These are phyloP conservation scores for Lepraria neglecta DNA, from an alignment of 495 filamentous ascomycete genomes.

Conservation along the genomic window DNA sequence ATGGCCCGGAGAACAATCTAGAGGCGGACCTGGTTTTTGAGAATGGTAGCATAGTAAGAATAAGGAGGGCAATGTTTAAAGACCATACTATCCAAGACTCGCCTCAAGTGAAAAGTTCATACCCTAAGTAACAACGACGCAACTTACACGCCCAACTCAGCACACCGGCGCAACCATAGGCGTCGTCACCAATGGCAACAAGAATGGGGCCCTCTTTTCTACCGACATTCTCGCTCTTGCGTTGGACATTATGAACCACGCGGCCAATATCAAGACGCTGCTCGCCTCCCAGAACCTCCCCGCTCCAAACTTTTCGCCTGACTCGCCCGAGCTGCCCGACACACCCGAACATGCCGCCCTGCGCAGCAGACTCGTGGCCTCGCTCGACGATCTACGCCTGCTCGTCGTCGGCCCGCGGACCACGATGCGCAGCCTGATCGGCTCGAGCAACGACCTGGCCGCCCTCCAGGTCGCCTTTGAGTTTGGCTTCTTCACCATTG, in stretches of 20 bases:
- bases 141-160: too few relatives aligned
- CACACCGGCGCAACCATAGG: neutral
- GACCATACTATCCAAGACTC: too few relatives aligned
- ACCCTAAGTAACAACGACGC: too few relatives aligned
- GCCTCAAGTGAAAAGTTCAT: too few relatives aligned
- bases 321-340: conserved; percentile 7
- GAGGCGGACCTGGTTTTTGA: too few relatives aligned
- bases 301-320: conserved; percentile 1
- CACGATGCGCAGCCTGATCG: conserved; percentile 16
- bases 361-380: conserved; percentile 8
- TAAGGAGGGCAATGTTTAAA: too few relatives aligned
- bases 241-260: neutral
- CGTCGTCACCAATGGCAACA: neutral
- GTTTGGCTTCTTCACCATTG: conserved; percentile 28
- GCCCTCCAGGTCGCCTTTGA: conserved; percentile 33
- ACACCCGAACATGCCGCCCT: conserved; percentile 13
- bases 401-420: conserved; percentile 28
- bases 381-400: conserved; percentile 16
- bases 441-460: conserved; percentile 26
- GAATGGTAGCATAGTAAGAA: too few relatives aligned
- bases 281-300: neutral
- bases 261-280: neutral
- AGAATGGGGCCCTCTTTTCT: neutral
- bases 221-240: neutral
- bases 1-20: too few relatives aligned